A percentile compares a stretch with the other conserved stretches of the same genome.
phyloP scores from a whole-genome alignment of 805 yeast genomes.

The Saccharomycopsis selenospora region DNA sequence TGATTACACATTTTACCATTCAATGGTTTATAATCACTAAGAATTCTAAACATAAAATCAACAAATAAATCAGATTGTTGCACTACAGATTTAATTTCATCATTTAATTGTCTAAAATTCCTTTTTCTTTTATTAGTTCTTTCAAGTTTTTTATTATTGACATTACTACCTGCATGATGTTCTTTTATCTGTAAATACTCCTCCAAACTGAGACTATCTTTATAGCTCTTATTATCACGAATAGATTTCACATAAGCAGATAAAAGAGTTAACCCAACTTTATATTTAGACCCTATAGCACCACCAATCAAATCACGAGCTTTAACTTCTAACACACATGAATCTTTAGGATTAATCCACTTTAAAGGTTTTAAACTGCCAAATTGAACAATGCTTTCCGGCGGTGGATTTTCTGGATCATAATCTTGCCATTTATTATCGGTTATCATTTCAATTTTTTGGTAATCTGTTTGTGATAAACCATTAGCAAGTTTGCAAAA shows the following conservation, averaged over 20 bases:
- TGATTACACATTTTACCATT: constrained; percentile 14
- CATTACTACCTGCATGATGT: constrained; percentile 25
- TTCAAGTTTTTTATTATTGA: constrained; percentile 23
- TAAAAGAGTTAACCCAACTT: constrained; percentile 62
- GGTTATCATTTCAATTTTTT: constrained; percentile 49
- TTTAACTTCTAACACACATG: constrained; percentile 75
- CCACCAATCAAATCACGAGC: constrained; percentile 63
- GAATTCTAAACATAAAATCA: constrained; percentile 41
- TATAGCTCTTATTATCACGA: constrained; percentile 61
- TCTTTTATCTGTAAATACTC: constrained; percentile 41
- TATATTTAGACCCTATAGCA: constrained; percentile 40
- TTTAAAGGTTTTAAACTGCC: constrained; percentile 56
- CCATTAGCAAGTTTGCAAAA: constrained; percentile 86
- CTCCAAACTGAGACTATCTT: constrained; percentile 44
- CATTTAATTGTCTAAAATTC: constrained; percentile 6
- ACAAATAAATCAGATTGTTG: constrained; percentile 34
- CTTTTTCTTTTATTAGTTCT: constrained; percentile 15
- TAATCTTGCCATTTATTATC: constrained; percentile 53
- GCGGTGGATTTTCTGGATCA: constrained; percentile 36
- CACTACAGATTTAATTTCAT: constrained; percentile 21
- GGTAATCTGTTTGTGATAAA: constrained; percentile 55
- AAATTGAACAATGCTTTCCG: constrained; percentile 36
- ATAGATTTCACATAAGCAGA: constrained; percentile 67
- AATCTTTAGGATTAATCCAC: constrained; percentile 76
- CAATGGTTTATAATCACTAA: constrained; percentile 40